Evolutionary conservation across 108 stramenopile species (phyloP).

Genomic region (Phaeodactylum tricornutum): DNA sequence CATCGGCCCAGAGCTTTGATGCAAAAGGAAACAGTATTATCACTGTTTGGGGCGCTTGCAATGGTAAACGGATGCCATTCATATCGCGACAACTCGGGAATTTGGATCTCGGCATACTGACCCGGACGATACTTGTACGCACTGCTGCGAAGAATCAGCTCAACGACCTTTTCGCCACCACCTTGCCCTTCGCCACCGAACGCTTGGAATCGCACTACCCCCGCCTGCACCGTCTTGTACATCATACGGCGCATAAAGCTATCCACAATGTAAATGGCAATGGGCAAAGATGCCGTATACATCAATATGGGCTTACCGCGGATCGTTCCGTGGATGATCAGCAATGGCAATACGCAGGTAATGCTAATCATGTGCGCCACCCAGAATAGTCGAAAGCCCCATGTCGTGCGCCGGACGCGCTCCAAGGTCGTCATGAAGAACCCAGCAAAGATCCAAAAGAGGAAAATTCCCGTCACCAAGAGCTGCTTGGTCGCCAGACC

Average conservation of each 20-base stretch:
- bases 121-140: conserved; percentile 26
- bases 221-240: too few species aligned
- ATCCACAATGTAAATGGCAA: conserved; percentile 12
- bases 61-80: conserved; percentile 38
- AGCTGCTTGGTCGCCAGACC: conserved; percentile 18
- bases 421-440: conserved; percentile 17
- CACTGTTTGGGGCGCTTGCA: conserved; percentile 11
- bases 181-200: too few species aligned
- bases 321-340: conserved; percentile 15
- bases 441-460: conserved; percentile 13
- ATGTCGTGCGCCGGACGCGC: conserved; percentile 7
- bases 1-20: conserved; percentile 15
- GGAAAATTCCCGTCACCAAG: conserved; percentile 10
- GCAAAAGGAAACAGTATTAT: conserved; percentile 5
- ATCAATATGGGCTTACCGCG: conserved; percentile 8
- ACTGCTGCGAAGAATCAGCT: too few species aligned
- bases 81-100: conserved; percentile 12
- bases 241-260: conserved; percentile 7
- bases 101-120: conserved; percentile 23
- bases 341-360: conserved; percentile 5
- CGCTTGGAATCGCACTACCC: too few species aligned
- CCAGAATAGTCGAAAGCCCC: conserved; percentile 24
- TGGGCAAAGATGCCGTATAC: conserved; percentile 5
- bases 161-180: too few species aligned
- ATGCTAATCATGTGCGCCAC: conserved; percentile 14